Percentiles rank a stretch among this genome's conserved stretches.
Evolutionary conservation across 2,329 filamentous ascomycete species (phyloP).

Genomic region (Zymoseptoria brevis): DNA sequence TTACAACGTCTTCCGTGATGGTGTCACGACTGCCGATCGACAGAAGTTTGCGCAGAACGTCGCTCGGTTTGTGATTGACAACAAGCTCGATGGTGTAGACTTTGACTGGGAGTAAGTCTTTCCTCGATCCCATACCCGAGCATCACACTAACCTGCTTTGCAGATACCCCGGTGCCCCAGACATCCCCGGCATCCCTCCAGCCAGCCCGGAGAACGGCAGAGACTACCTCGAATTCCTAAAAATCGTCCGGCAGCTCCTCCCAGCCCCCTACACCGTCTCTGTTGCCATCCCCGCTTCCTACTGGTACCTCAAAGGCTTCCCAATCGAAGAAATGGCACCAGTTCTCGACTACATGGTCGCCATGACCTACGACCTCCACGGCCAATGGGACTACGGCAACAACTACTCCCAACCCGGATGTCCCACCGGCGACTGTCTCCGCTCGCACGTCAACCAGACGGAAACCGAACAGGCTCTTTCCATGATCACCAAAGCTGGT

Average conservation of each 20-base stretch:
- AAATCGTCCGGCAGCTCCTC: conserved; percentile 3
- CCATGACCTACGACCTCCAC: conserved; percentile 33
- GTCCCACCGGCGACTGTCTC: conserved; percentile 24
- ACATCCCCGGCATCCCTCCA: conserved; percentile 3
- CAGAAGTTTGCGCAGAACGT: conserved; percentile 58
- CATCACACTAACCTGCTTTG: not conserved
- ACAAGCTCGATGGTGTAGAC: conserved; percentile 54
- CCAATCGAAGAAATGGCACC: conserved; percentile 20
- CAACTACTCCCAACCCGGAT: conserved; percentile 23
- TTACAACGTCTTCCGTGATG: conserved; percentile 34
- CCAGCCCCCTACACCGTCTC: conserved; percentile 17
- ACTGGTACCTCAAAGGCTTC: conserved; percentile 26
- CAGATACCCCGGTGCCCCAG: conserved; percentile 7
- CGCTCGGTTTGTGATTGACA: conserved; percentile 57
- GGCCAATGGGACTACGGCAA: conserved; percentile 33
- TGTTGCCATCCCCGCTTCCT: conserved; percentile 26
- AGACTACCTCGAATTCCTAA: conserved; percentile 12
- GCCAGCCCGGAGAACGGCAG: conserved; percentile 2
- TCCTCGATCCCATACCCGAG: not conserved
- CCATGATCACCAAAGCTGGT: conserved; percentile 40
- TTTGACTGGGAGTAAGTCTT: conserved; percentile 34
- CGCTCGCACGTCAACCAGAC: conserved; percentile 34
- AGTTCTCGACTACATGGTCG: conserved; percentile 26
- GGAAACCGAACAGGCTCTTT: conserved; percentile 27
- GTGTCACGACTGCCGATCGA: conserved; percentile 32